Evolutionary conservation across 331 rosid species (phyloP), one percentile per base, ranked within the genome.

Genomic region (Pyracantha coccinea): DNA sequence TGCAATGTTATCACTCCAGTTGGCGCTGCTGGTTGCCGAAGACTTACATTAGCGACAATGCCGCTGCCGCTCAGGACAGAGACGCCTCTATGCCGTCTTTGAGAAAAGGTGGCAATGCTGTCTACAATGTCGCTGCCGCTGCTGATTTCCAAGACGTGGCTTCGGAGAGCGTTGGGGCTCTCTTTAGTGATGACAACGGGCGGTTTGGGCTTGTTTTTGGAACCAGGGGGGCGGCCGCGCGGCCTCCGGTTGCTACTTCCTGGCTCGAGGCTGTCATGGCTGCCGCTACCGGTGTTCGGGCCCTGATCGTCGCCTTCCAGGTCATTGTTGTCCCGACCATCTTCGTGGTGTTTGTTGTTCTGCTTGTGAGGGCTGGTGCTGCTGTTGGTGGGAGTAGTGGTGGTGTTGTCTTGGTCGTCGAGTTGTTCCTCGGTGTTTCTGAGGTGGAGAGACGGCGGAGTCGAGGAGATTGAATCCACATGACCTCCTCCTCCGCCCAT

Each of bases 201-300:
- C 0, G 97, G 91, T 68, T 81, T 95, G 0, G 86, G 81, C 69
- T 80, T 92, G 96, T 95, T 95, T 53, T 86, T 95, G 1, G 99
- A 95, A 0, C 99, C 99, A 0, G 96, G 88, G 0, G 99, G 99
- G 0, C 99, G 82, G 19, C 99, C 99, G 5, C 99, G 89, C 0
- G 97, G 92, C 7, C 99, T 78, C 29, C 98, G 90, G 11, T 87
- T 64, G 71, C 85, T 85, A 82, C 85, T 83, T 2, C 94, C 89
- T 0, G 92, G 93, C 67, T 86, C 96, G 1, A 50, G 66, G 7
- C 81, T 53, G 24, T 83, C 89, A 11, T 57, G 80, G 69, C 73
- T 75, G 1, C 85, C 84, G 45, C 68, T 63, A 13, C 68, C 1
- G 77, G 75, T 86, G 81, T 68, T 86, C 2, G 71, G 79, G 2